Conservation (phyloP, 1,284 basidiomycete species). For the Rhodotorula glutinis region DNA sequence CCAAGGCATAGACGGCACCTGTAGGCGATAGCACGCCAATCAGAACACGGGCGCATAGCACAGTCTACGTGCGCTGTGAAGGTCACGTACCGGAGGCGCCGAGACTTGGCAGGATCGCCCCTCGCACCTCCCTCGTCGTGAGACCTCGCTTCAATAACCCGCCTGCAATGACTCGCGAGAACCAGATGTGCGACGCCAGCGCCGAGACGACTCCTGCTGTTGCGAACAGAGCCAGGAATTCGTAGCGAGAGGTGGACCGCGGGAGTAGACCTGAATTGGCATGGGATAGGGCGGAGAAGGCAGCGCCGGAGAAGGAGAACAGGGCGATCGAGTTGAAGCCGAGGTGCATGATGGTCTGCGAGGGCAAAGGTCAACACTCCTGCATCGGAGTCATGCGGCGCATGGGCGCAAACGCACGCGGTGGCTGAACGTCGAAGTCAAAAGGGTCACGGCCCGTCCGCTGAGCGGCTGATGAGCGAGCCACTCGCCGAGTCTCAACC, state of each 20-base stretch:
- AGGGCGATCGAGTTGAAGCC: conserved; percentile 39
- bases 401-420: conserved; percentile 3
- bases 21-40: background rate
- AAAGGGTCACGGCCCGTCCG: conserved; percentile 17
- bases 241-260: conserved; percentile 35
- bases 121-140: background rate
- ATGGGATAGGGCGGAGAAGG: conserved; percentile 12
- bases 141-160: conserved; percentile 1
- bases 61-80: too few species aligned
- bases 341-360: conserved; percentile 28
- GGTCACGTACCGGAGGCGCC: conserved; percentile 36
- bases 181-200: conserved; percentile 29
- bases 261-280: conserved; percentile 17
- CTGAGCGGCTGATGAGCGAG: conserved; percentile 30
- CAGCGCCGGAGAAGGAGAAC: conserved; percentile 25
- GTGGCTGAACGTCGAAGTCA: conserved; percentile 37
- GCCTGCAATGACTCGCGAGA: conserved; percentile 14
- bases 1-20: conserved; percentile 41
- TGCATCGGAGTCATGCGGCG: too few species aligned
- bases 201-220: conserved; percentile 30
- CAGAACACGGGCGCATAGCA: too few species aligned
- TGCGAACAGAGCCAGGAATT: conserved; percentile 38
- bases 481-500: conserved; percentile 4
- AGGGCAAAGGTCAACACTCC: background rate
- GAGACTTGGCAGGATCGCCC: conserved; percentile 25